Evolutionary conservation across 345 rosid species (phyloP).

Genomic region (Acer saccharum): DNA sequence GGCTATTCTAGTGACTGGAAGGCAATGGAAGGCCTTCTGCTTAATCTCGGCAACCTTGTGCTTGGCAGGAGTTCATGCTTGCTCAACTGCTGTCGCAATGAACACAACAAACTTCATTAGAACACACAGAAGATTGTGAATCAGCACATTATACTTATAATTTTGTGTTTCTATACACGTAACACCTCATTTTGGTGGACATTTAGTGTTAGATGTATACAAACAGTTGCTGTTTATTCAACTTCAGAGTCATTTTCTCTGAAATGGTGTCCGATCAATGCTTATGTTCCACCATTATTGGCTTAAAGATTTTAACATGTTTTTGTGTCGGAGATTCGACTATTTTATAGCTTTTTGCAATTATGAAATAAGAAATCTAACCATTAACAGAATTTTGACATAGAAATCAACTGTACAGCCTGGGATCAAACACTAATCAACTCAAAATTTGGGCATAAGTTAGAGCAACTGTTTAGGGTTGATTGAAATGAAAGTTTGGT

Average conservation of each 20-base stretch:
- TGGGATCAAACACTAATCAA: background rate
- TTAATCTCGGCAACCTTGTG: slow-evolving; percentile 57
- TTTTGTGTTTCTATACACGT: background rate
- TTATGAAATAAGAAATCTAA: background rate
- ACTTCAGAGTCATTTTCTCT: background rate
- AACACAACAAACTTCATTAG: slow-evolving; percentile 89
- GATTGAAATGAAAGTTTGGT: too few species aligned
- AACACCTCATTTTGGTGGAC: background rate
- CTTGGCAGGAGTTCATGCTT: slow-evolving; percentile 62
- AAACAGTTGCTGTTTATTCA: background rate
- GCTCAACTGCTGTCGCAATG: slow-evolving; percentile 60
- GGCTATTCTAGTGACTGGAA: slow-evolving; percentile 65
- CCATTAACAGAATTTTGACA: background rate
- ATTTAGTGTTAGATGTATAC: background rate
- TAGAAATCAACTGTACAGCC: background rate
- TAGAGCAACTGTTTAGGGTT: background rate
- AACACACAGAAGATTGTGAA: slow-evolving; percentile 77
- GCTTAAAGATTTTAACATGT: too few species aligned
- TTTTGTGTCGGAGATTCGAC: too few species aligned
- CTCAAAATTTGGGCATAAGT: background rate
- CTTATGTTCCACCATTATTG: too few species aligned
- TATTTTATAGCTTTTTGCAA: too few species aligned
- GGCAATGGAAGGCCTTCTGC: slow-evolving; percentile 77
- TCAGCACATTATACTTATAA: background rate
- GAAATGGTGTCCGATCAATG: background rate